Conservation (phyloP, 176 grass and related monocot species). For the Zoysia japonica region DNA sequence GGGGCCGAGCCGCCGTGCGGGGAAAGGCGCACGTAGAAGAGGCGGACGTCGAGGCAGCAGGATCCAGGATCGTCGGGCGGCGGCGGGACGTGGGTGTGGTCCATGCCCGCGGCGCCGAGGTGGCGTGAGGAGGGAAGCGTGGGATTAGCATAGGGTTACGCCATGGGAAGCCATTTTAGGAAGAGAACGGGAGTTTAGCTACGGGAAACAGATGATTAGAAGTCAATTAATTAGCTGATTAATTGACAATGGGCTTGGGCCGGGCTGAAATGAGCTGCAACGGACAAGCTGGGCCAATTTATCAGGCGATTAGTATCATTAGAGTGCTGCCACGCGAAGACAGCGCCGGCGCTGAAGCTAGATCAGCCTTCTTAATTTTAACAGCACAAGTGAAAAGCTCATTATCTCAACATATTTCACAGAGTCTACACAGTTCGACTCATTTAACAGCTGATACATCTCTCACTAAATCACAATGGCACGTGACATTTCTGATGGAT, state of each 20-base stretch:
- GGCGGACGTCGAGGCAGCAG: conserved; percentile 61
- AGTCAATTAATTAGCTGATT: neutral
- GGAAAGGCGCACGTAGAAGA: conserved; percentile 84
- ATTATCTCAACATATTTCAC: conserved; percentile 17
- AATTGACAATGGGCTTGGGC: neutral
- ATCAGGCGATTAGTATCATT: neutral
- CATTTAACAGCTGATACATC: conserved; percentile 16
- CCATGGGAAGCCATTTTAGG: conserved; percentile 18
- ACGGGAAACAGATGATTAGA: neutral
- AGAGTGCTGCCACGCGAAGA: too few species aligned
- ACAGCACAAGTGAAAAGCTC: neutral
- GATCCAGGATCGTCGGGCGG: too few species aligned
- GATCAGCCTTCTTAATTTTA: conserved; percentile 10
- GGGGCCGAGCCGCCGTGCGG: conserved; percentile 23
- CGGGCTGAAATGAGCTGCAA: neutral
- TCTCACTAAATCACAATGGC: conserved; percentile 3
- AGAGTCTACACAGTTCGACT: conserved; percentile 17
- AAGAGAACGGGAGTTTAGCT: neutral
- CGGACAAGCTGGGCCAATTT: neutral
- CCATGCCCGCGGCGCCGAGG: conserved; percentile 35
- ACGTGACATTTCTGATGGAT: conserved; percentile 22
- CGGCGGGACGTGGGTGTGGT: neutral
- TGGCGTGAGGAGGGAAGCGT: neutral
- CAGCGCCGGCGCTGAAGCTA: too few species aligned
- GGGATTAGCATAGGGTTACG: conserved; percentile 33